These are phyloP conservation scores for Mycena vulgaris DNA, from an alignment of 768 basidiomycete genomes.

Conservation along the genomic window DNA sequence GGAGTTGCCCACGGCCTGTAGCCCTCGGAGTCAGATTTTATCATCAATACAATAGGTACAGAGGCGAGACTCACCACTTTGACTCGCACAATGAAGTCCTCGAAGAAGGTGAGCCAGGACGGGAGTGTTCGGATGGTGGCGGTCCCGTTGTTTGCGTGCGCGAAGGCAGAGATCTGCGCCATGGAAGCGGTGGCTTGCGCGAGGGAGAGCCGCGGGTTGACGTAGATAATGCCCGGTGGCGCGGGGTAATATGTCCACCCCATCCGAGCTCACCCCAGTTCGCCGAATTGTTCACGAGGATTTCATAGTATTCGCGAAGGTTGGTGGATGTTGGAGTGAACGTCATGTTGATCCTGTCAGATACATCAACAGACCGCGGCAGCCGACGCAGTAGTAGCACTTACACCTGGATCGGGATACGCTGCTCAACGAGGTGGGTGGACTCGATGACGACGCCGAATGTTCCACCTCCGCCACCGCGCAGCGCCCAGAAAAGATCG, in stretches of 20 bases:
- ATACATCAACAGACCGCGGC: not conserved
- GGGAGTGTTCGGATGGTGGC: constrained; percentile 1
- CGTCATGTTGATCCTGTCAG: constrained; percentile 23
- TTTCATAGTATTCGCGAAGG: constrained; percentile 8
- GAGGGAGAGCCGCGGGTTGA: constrained; percentile 24
- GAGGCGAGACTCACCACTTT: constrained; percentile 7
- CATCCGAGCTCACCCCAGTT: constrained; percentile 24
- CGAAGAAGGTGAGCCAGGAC: constrained; percentile 20
- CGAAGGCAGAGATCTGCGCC: constrained; percentile 12
- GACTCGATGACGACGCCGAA: constrained; percentile 44
- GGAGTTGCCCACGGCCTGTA: constrained; percentile 18
- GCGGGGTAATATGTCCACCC: constrained; percentile 29
- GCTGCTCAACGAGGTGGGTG: constrained; percentile 25
- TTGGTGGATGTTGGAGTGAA: constrained; percentile 8
- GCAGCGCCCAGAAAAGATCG: constrained; percentile 62
- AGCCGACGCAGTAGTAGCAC: not conserved
- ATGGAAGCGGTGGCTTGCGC: constrained; percentile 9
- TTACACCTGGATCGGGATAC: constrained; percentile 21
- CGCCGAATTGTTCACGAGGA: constrained; percentile 19
- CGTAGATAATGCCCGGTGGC: constrained; percentile 10
- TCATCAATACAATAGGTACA: not conserved
- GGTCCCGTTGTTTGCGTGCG: constrained; percentile 7
- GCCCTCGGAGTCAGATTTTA: no score
- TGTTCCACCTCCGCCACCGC: constrained; percentile 58
- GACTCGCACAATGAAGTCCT: not conserved